Percentiles rank a stretch among this genome's conserved stretches.
Evolutionary conservation across 2,329 filamentous ascomycete species (phyloP).

Genomic region (Ramularia endophylla): DNA sequence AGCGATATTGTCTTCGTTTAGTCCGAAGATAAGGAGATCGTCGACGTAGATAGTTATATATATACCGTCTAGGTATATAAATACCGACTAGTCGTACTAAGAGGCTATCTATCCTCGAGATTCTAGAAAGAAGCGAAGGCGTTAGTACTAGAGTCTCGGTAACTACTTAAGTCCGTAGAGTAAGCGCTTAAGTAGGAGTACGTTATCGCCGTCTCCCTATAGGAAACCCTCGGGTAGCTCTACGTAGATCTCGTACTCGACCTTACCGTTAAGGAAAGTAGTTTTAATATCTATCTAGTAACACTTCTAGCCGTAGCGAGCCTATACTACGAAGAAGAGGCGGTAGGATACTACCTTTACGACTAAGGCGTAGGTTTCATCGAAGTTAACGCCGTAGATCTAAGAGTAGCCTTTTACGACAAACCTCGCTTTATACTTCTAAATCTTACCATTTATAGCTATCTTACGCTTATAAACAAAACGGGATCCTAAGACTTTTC

Average conservation of each 20-base stretch:
- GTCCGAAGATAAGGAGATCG: slow-evolving; percentile 10
- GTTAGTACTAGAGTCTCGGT: slow-evolving; percentile 6
- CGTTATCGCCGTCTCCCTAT: background rate
- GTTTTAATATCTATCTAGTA: too few species aligned
- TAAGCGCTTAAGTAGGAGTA: slow-evolving; percentile 3
- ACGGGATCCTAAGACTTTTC: slow-evolving; percentile 4
- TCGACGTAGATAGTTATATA: slow-evolving; percentile 11
- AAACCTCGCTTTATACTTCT: slow-evolving; percentile 6
- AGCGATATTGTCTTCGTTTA: slow-evolving; percentile 2
- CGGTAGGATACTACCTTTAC: slow-evolving; percentile 6
- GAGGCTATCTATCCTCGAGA: background rate
- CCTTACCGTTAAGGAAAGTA: slow-evolving; percentile 8
- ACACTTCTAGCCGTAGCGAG: slow-evolving; percentile 3
- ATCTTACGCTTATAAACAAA: slow-evolving; percentile 8
- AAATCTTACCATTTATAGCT: slow-evolving; percentile 2
- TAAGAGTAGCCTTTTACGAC: slow-evolving; percentile 7
- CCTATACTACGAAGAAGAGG: slow-evolving; percentile 5
- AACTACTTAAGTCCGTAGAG: slow-evolving; percentile 10
- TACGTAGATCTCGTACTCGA: slow-evolving; percentile 9
- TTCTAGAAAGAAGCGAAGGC: slow-evolving; percentile 3
- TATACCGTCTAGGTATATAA: slow-evolving; percentile 4
- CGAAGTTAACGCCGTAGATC: slow-evolving; percentile 7
- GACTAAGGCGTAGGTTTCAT: slow-evolving; percentile 7
- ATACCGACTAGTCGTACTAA: slow-evolving; percentile 6
- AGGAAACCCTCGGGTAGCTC: slow-evolving; percentile 8